These are phyloP conservation scores for Lycium barbarum DNA, from an alignment of 257 asterid species.

Conservation along the genomic window DNA sequence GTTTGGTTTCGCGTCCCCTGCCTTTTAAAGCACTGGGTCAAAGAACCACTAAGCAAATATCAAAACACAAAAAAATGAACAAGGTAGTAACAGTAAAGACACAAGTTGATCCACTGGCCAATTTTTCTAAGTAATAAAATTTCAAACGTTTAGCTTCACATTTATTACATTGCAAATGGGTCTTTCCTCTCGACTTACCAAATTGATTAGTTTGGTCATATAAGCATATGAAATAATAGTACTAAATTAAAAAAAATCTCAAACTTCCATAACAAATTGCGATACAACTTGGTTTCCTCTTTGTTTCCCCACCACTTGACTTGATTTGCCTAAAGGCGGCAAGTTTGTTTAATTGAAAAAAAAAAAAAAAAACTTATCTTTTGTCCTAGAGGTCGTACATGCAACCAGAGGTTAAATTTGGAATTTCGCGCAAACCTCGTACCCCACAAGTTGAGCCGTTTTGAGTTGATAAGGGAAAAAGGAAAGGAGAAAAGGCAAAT, in stretches of 20 bases:
- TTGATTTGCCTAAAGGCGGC: constrained; percentile 25
- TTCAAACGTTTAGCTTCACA: background rate
- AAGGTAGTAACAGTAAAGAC: background rate
- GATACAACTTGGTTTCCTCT: background rate
- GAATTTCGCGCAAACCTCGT: background rate
- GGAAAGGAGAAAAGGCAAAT: background rate
- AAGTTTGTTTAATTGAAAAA: background rate
- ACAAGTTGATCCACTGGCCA: background rate
- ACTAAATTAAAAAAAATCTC: background rate
- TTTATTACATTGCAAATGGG: background rate
- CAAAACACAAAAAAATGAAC: background rate
- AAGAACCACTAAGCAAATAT: background rate
- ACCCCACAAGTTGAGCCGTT: constrained; percentile 29
- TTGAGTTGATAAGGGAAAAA: constrained; percentile 23
- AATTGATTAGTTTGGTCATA: background rate
- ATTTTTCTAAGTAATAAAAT: background rate
- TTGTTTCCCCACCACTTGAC: background rate
- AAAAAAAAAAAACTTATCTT: background rate
- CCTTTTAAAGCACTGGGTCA: background rate
- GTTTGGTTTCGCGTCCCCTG: too few relatives aligned
- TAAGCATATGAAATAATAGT: background rate
- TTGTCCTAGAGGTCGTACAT: background rate
- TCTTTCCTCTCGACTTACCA: constrained; percentile 17
- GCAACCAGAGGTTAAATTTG: constrained; percentile 26
- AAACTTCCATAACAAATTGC: constrained; percentile 21